Evolutionary conservation across 2,329 filamentous ascomycete species (phyloP).

Genomic region (Colletotrichum simmondsii): DNA sequence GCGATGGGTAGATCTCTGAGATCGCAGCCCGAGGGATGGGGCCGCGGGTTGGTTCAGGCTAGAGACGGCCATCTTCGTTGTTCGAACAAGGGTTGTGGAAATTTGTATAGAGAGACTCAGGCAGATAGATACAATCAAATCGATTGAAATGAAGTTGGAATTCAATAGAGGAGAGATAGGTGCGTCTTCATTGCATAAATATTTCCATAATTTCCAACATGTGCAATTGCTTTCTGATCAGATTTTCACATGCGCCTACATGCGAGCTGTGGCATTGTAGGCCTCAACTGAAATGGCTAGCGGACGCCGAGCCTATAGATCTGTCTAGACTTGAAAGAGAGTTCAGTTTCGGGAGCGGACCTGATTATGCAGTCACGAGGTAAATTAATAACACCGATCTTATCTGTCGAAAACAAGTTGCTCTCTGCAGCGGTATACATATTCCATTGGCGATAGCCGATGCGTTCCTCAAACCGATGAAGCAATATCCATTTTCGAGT

Average conservation of each 20-base stretch:
- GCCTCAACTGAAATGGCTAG: background rate
- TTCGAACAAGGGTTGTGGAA: background rate
- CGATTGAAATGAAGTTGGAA: background rate
- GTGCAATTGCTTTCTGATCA: background rate
- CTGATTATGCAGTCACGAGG: background rate
- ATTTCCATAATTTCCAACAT: background rate
- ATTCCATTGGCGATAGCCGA: background rate
- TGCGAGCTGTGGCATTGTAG: background rate
- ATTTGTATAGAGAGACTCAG: background rate
- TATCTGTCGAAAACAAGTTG: background rate
- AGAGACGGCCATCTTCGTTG: slow-evolving; percentile 4
- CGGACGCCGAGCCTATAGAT: background rate
- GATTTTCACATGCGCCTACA: background rate
- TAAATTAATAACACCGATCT: background rate
- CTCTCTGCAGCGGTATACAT: background rate
- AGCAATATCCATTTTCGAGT: background rate
- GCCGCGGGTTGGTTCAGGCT: background rate
- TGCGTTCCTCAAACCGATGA: background rate
- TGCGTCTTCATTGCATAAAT: background rate
- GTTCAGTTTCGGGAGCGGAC: background rate
- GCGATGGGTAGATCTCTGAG: slow-evolving; percentile 36
- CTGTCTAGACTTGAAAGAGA: background rate
- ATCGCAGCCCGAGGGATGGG: background rate
- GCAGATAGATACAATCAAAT: background rate
- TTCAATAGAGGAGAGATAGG: background rate